Conservation (phyloP, 163 green algal species). For the Scenedesmus sp. region DNA sequence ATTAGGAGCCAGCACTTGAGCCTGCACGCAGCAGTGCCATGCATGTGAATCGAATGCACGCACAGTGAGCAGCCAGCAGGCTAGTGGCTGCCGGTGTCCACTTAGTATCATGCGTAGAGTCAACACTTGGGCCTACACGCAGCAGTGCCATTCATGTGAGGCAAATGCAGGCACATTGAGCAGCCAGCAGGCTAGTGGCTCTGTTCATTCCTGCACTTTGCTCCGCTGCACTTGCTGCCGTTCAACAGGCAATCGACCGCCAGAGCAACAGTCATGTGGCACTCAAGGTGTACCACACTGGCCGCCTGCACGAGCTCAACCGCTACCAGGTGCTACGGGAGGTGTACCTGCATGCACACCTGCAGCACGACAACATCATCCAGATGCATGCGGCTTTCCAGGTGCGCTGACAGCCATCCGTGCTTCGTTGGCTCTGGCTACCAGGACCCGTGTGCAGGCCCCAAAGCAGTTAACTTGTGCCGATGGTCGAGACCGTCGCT, state of each 20-base stretch:
- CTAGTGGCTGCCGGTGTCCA: no score
- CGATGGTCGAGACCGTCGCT: no score
- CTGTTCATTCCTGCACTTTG: background rate
- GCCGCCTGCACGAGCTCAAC: constrained; percentile 73
- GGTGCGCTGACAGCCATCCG: background rate
- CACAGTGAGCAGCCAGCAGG: background rate
- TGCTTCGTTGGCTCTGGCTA: background rate
- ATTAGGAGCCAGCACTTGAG: background rate
- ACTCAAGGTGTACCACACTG: constrained; percentile 87
- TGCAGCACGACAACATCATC: constrained; percentile 85
- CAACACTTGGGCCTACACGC: no score
- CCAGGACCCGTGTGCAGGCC: background rate
- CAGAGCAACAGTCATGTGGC: constrained; percentile 62
- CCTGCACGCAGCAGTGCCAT: background rate
- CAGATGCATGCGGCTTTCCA: constrained; percentile 56
- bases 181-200: background rate
- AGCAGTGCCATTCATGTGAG: no score
- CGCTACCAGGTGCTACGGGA: constrained; percentile 83
- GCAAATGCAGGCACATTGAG: no score
- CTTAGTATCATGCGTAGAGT: no score
- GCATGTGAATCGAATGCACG: no score
- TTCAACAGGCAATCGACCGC: constrained; percentile 47
- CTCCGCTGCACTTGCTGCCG: background rate
- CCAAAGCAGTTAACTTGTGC: background rate
- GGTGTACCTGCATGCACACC: constrained; percentile 77